These are phyloP conservation scores for Nicotiana paniculata DNA, from an alignment of 257 asterid genomes.

Conservation along the genomic window DNA sequence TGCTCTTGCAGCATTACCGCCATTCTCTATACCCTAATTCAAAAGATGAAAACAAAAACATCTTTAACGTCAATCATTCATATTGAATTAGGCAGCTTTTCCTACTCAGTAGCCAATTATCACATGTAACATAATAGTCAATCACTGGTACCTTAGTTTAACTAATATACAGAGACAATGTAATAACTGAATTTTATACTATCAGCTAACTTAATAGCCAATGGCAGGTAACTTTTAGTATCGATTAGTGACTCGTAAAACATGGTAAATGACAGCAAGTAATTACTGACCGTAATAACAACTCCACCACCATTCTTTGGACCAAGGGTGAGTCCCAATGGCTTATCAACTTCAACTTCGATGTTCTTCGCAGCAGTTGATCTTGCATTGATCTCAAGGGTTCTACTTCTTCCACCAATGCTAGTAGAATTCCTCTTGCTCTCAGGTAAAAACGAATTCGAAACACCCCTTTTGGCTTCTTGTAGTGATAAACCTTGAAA, in stretches of 20 bases:
- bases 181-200: not conserved
- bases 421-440: conserved; percentile 11
- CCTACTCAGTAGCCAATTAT: not conserved
- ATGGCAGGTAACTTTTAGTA: not conserved
- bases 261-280: not conserved
- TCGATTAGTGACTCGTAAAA: not conserved
- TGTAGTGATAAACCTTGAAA: conserved; percentile 59
- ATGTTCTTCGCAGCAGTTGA: conserved; percentile 69
- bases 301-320: conserved; percentile 93
- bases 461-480: conserved; percentile 55
- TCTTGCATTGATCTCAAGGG: conserved; percentile 56
- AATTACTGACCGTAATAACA: conserved; percentile 59
- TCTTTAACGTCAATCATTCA: not conserved
- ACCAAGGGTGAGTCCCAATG: conserved; percentile 88
- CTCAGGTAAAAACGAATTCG: conserved; percentile 35
- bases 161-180: not conserved
- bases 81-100: not conserved
- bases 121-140: not conserved
- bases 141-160: not conserved
- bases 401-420: conserved; percentile 25
- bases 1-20: conserved; percentile 97
- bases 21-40: conserved; percentile 65
- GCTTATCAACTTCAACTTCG: conserved; percentile 96
- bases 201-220: not conserved
- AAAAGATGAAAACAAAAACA: not conserved